Base-by-base conservation (phyloP, 805 yeast genomes). In the Yamadazyma olivae region DNA sequence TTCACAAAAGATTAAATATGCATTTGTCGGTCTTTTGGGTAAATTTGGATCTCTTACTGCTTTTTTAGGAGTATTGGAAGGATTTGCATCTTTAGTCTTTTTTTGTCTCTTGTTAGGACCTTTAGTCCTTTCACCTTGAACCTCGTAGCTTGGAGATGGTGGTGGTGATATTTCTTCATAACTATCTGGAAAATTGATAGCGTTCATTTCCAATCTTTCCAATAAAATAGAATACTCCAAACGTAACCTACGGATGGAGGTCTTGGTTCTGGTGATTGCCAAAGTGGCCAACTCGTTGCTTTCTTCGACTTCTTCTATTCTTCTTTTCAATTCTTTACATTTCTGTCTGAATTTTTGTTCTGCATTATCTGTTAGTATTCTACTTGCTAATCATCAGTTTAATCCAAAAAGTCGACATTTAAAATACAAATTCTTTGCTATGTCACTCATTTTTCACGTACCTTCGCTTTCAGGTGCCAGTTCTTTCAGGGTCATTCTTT, bases 21-120 rank as follows among this genome's bases (percentile, higher is more conserved):
- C 95, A 57, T 89, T 90, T 3, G 93, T 82, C 5, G 96, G 96
- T 50, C 95, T 71, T 49, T 84, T 87, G 15, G 96, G 97, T 50
- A 83, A 71, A 47, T 79, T 80, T 7, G 96, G 96, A 57, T 89
- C 95, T 49, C 89, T 76, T 47, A 45, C 36, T 5, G 30, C 30
- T n/a, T 35, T 35, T 27, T 36, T 40, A 4, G 25, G 8, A 15
- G 33, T 18, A n/a, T n/a, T n/a, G 10, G 24, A 27, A 6, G 30
- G 9, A 14, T 8, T 31, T 6, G 28, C 23, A 9, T 25, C 32
- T 17, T 30, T 36, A 6, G 17, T 4, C 26, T 31, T 33, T 14
- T 27, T 27, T 17, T 18, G 42, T 34, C 45, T 48, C 29, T 49
- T 46, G 16, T 36, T 35, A 5, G 46, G 47, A 36, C 49, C 48